A percentile compares a stretch with the other conserved stretches of the same genome.
phyloP scores from a whole-genome alignment of 148 eudicot species.

The Amaranthus cruentus region DNA sequence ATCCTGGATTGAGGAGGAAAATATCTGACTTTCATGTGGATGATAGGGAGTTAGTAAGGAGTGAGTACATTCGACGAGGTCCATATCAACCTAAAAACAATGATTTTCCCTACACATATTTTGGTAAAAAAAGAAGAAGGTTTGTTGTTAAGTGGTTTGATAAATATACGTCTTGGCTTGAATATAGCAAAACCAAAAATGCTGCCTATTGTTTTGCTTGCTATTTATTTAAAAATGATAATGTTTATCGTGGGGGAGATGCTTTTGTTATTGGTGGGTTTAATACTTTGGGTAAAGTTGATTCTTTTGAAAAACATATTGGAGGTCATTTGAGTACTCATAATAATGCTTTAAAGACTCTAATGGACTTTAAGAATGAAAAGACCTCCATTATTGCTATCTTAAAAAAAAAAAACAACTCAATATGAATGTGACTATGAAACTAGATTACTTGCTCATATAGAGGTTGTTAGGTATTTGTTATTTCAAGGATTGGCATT shows the following conservation, averaged over 20 bases:
- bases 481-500: background rate
- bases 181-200: background rate
- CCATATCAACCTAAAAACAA: background rate
- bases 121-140: background rate
- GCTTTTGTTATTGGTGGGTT: background rate
- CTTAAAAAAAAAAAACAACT: too few relatives aligned
- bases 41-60: background rate
- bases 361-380: background rate
- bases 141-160: background rate
- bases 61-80: background rate
- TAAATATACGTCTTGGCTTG: conserved; percentile 4
- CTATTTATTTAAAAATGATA: conserved; percentile 8
- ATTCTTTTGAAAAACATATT: conserved; percentile 4
- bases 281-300: conserved; percentile 2
- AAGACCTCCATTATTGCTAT: background rate
- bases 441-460: too few relatives aligned
- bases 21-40: background rate
- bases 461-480: background rate
- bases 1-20: conserved; percentile 4
- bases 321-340: background rate
- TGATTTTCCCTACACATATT: background rate
- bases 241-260: background rate
- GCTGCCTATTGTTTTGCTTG: conserved; percentile 2
- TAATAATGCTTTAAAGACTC: background rate
- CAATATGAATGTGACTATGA: too few relatives aligned